Percentiles rank a stretch among this genome's conserved stretches.
Conservation (phyloP, 2,329 filamentous ascomycete genomes). For the Endoconidiophora laricicola region DNA sequence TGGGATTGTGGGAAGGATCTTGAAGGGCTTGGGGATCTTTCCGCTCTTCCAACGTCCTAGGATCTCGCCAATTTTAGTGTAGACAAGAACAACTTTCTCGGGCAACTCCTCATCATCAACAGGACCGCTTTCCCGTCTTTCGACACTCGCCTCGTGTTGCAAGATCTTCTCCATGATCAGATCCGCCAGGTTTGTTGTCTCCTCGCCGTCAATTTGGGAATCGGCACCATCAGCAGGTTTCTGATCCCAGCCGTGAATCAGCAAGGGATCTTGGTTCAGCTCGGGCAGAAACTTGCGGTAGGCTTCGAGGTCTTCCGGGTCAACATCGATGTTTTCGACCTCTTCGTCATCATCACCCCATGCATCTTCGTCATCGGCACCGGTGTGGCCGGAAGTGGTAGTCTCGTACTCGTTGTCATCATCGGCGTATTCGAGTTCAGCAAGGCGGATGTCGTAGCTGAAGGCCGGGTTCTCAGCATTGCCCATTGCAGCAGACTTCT, state of each 20-base stretch:
- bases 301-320: slow-evolving; percentile 73
- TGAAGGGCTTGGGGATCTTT: slow-evolving; percentile 86
- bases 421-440: slow-evolving; percentile 33
- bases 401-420: slow-evolving; percentile 26
- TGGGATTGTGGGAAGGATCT: slow-evolving; percentile 81
- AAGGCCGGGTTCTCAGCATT: slow-evolving; percentile 35
- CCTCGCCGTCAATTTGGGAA: slow-evolving; percentile 25
- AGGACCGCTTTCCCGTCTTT: slow-evolving; percentile 21
- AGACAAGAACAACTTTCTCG: slow-evolving; percentile 84
- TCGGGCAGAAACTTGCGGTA: slow-evolving; percentile 80
- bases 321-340: slow-evolving; percentile 60
- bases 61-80: slow-evolving; percentile 44
- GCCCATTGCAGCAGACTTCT: slow-evolving; percentile 19
- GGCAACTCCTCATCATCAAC: slow-evolving; percentile 78
- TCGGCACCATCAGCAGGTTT: slow-evolving; percentile 27
- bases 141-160: slow-evolving; percentile 61
- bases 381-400: not conserved
- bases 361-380: slow-evolving; percentile 37
- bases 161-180: slow-evolving; percentile 91
- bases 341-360: slow-evolving; percentile 68
- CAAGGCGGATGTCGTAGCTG: slow-evolving; percentile 62
- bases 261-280: slow-evolving; percentile 54
- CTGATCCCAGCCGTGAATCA: slow-evolving; percentile 45
- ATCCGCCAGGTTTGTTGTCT: slow-evolving; percentile 70
- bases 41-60: slow-evolving; percentile 13